These are phyloP conservation scores for Rosa lucieae DNA, from an alignment of 306 rosid genomes.

Conservation along the genomic window DNA sequence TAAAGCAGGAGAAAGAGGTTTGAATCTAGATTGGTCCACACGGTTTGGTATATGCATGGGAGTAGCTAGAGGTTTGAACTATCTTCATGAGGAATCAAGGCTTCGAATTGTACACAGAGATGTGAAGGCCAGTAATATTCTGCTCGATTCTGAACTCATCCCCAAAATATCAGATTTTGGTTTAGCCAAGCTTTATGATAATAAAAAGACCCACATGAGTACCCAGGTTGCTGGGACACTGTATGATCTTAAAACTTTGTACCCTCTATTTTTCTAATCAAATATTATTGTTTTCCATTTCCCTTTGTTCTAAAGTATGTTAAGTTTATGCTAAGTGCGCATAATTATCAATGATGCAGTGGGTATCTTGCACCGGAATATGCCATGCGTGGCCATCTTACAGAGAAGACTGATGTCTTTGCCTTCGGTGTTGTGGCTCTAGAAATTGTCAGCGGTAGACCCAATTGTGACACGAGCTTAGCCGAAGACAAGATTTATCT, in stretches of 20 bases:
- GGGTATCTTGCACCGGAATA: too few relatives aligned
- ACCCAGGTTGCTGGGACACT: constrained; percentile 81
- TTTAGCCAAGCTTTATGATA: constrained; percentile 73
- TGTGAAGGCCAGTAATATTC: constrained; percentile 12
- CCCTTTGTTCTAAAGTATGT: background rate
- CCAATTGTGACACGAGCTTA: constrained; percentile 56
- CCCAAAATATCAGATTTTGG: constrained; percentile 88
- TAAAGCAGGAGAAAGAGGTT: constrained; percentile 38
- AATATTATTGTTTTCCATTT: background rate
- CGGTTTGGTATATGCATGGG: constrained; percentile 60
- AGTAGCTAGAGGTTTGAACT: constrained; percentile 70
- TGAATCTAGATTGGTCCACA: constrained; percentile 49
- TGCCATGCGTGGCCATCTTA: too few relatives aligned
- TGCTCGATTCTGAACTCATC: constrained; percentile 55
- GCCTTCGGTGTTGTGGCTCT: too few relatives aligned
- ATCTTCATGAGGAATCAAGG: constrained; percentile 65
- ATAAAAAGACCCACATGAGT: constrained; percentile 76
- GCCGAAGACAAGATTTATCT: constrained; percentile 61
- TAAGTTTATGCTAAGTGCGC: background rate
- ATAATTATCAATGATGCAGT: constrained; percentile 32
- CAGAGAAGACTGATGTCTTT: too few relatives aligned
- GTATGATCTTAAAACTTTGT: constrained; percentile 34
- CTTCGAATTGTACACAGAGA: constrained; percentile 70
- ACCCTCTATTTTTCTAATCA: background rate
- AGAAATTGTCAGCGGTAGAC: constrained; percentile 22